phyloP scores from a whole-genome alignment of 805 yeast genomes.

The Schizosaccharomyces cryophilus region DNA sequence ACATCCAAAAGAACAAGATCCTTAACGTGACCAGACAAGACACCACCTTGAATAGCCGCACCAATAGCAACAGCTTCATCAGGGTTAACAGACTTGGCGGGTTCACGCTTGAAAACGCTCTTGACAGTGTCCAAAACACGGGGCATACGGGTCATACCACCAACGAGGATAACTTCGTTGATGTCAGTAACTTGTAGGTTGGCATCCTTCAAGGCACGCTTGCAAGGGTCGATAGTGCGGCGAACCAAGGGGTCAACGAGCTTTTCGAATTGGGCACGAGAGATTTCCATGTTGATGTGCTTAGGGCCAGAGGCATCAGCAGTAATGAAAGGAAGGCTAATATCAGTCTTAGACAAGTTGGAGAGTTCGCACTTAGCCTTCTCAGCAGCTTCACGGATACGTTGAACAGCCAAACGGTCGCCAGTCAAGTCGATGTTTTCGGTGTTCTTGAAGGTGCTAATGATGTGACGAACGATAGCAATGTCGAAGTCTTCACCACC shows the following conservation, averaged over 20 bases:
- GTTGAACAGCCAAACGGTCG: slow-evolving; percentile 59
- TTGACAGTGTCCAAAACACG: slow-evolving; percentile 59
- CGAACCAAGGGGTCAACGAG: slow-evolving; percentile 46
- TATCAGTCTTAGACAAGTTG: slow-evolving; percentile 42
- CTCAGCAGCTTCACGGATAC: slow-evolving; percentile 72
- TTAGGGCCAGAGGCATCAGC: slow-evolving; percentile 67
- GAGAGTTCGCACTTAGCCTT: slow-evolving; percentile 74
- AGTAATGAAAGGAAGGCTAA: slow-evolving; percentile 66
- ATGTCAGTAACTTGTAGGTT: slow-evolving; percentile 38
- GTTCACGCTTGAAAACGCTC: slow-evolving; percentile 53
- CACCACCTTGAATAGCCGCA: slow-evolving; percentile 96
- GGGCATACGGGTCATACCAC: slow-evolving; percentile 87
- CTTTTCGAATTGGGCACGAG: slow-evolving; percentile 43
- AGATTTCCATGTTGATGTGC: slow-evolving; percentile 46
- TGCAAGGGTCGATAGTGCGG: slow-evolving; percentile 51
- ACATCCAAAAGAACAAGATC: slow-evolving; percentile 77
- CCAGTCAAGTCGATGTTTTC: slow-evolving; percentile 36
- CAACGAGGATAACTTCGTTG: slow-evolving; percentile 63
- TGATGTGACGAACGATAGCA: slow-evolving; percentile 59
- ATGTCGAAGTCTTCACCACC: slow-evolving; percentile 90
- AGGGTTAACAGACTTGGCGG: slow-evolving; percentile 82
- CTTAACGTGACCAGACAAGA: slow-evolving; percentile 79
- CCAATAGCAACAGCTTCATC: slow-evolving; percentile 89
- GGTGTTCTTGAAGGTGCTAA: slow-evolving; percentile 54
- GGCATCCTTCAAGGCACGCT: slow-evolving; percentile 65